phyloP scores from a whole-genome alignment of 345 rosid genomes.

The Linum trigynum region DNA sequence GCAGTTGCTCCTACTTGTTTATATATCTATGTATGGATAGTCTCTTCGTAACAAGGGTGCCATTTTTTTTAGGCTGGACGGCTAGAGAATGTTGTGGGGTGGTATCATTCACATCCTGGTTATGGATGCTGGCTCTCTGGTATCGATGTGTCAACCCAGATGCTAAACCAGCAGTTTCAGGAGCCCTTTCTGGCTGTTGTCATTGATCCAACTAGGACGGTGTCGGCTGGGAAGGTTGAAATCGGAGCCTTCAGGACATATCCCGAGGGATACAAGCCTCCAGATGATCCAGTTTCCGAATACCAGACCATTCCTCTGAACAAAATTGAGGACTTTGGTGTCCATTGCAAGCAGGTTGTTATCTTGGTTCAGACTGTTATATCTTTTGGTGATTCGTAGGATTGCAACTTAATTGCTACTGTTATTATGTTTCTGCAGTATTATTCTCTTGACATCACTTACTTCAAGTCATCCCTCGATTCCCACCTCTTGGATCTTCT shows the following conservation, averaged over 20 bases:
- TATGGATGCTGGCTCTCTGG: constrained; percentile 99
- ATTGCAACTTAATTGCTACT: constrained; percentile 18
- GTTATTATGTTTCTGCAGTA: constrained; percentile 42
- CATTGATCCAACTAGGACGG: constrained; percentile 98
- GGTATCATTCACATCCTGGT: constrained; percentile 96
- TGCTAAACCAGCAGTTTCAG: constrained; percentile 92
- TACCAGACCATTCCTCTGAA: constrained; percentile 96
- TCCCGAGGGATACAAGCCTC: constrained; percentile 82
- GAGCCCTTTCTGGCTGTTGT: constrained; percentile 97
- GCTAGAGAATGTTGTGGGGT: constrained; percentile 90
- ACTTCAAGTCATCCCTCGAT: constrained; percentile 95
- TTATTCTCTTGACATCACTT: constrained; percentile 86
- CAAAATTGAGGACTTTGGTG: constrained; percentile 85
- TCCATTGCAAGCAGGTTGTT: constrained; percentile 91
- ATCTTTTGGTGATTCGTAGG: background rate
- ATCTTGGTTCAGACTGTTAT: background rate
- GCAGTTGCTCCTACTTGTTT: background rate
- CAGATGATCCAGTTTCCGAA: constrained; percentile 73
- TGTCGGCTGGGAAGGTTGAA: constrained; percentile 99
- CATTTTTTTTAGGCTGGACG: constrained; percentile 78
- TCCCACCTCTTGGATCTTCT: constrained; percentile 89
- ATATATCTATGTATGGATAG: background rate
- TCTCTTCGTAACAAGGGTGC: constrained; percentile 14
- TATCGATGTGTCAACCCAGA: constrained; percentile 93
- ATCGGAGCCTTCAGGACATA: constrained; percentile 99